Base-by-base conservation (phyloP, 2,329 filamentous ascomycete species). In the Trichoderma hamatum region DNA sequence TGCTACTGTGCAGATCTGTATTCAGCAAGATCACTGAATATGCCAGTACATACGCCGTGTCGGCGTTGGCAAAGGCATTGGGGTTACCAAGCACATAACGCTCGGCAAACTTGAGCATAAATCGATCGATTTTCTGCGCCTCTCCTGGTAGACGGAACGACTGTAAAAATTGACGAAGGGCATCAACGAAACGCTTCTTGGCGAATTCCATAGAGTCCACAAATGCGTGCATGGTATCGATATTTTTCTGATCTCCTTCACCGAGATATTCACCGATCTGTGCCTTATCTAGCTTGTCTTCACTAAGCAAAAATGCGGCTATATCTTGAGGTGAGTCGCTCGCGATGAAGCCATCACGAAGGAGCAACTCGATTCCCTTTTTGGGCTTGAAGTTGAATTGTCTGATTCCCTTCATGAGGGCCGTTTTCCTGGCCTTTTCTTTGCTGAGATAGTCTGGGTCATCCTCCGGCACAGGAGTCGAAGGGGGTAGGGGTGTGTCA, bases 361-460 rank as follows among this genome's bases (percentile, higher is more conserved):
- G 77, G 21, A 99, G 81, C 19, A 91, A 82, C 77, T 97, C 97
- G 76, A 99, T 88, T 6, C 96, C 96, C 70, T 92, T 89, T 80
- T 99, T 99, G 0, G 96, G 94, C 79, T 99, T 99, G 84, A 95
- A 97, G 78, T 99, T 99, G 85, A 99, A 99, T 71, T 93, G 91
- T 61, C 90, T 89, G 67, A 97, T 91, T 2, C 92, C 95, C 74
- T 97, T 96, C 64, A 90, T 92, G 70, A 98, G 82, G 0, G 96
- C 96, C 7, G 93, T 98, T 82, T 99, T 99, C 71, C 91, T 88
- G 70, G 94, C 92, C 81, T 98, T 98, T 68, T 94, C 93, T 79
- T 92, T 96, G 76, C 98, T 96, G n/a, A 99, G 84, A 75, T 97
- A 91, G 71, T 90, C 93, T 0, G 95, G 95, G 75, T 99, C 96